A percentile compares a stretch with the other conserved stretches of the same genome.
phyloP scores from a whole-genome alignment of 106 monocot species.

The Narthecium ossifragum region DNA sequence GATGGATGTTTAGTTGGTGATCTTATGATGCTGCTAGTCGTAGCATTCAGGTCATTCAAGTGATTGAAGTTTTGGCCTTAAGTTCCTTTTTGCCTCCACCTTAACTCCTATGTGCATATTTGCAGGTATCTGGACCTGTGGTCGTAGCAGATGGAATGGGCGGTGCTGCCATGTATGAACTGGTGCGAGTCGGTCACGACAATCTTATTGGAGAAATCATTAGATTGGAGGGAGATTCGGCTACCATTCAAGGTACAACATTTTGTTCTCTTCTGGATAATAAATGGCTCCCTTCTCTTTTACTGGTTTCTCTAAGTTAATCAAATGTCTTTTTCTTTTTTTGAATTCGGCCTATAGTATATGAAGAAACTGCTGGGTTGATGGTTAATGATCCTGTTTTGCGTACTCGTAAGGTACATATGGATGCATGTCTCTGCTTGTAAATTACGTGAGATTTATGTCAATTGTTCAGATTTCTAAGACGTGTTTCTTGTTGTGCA shows the following conservation, averaged over 20 bases:
- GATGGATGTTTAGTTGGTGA: not conserved
- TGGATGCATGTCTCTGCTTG: not conserved
- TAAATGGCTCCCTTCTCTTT: not conserved
- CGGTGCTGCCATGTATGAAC: constrained; percentile 99
- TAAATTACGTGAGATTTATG: no score
- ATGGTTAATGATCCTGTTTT: constrained; percentile 98
- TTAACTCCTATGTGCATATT: not conserved
- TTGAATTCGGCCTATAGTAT: constrained; percentile 71
- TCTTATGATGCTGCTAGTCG: no score
- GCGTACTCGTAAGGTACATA: constrained; percentile 77
- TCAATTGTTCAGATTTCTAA: not conserved
- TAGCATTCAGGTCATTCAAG: no score
- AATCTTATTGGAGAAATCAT: constrained; percentile 99
- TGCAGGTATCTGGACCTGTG: constrained; percentile 94
- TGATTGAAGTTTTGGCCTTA: not conserved
- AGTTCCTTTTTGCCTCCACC: not conserved
- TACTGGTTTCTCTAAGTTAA: not conserved
- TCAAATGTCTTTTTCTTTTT: not conserved
- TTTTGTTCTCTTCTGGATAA: not conserved
- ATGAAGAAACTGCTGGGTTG: constrained; percentile 97
- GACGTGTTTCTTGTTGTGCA: constrained; percentile 14
- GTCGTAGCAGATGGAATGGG: constrained; percentile 99
- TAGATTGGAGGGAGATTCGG: constrained; percentile 95
- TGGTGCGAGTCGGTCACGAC: constrained; percentile 96
- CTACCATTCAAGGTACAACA: constrained; percentile 79